Evolutionary conservation across 257 asterid genomes (phyloP).

Genomic region (Capsicum rhomboideum): DNA sequence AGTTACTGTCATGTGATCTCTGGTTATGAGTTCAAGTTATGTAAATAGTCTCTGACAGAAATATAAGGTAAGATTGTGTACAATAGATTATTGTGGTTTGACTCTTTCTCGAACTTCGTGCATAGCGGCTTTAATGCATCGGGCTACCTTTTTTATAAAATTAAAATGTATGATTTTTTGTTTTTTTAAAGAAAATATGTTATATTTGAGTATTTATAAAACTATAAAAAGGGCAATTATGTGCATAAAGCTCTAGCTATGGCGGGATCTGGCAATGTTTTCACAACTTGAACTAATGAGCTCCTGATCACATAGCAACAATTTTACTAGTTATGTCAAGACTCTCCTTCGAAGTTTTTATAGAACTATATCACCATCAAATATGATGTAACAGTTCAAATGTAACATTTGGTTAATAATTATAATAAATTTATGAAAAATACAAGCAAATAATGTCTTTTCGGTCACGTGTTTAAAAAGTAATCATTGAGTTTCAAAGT

Average conservation of each 20-base stretch:
- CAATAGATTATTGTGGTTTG: too few species aligned
- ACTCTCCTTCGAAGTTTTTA: background rate
- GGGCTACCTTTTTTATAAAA: too few species aligned
- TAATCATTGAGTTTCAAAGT: background rate
- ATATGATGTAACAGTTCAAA: background rate
- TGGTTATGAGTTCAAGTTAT: too few species aligned
- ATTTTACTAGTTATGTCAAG: background rate
- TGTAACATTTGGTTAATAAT: background rate
- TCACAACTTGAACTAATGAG: too few species aligned
- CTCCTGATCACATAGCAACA: background rate
- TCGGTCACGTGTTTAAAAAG: background rate
- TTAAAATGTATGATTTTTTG: background rate
- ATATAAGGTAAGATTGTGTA: too few species aligned
- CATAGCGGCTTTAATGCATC: too few species aligned
- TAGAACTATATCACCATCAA: background rate
- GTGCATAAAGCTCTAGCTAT: too few species aligned
- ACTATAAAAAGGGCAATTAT: too few species aligned
- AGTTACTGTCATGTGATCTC: too few species aligned
- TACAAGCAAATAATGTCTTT: background rate
- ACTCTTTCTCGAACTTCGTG: too few species aligned
- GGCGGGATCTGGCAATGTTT: too few species aligned
- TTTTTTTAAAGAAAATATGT: background rate
- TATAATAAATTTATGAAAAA: background rate
- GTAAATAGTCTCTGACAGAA: too few species aligned
- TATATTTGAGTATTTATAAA: background rate